Percentiles rank a stretch among this genome's conserved stretches.
phyloP scores from a whole-genome alignment of 2,329 filamentous ascomycete species.

The Exophiala oligosperma region DNA sequence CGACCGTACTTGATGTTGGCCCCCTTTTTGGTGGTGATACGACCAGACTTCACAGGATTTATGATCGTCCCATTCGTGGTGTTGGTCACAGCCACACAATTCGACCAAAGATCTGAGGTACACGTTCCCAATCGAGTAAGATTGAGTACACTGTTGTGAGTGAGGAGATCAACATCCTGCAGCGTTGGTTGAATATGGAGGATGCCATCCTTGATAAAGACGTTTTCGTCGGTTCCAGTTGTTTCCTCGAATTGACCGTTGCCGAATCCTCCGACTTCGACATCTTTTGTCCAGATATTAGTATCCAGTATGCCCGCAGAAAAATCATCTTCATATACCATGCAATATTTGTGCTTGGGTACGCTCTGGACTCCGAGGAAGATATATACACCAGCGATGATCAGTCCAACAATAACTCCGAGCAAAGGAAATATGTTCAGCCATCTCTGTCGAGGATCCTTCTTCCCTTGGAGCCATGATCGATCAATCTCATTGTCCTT shows the following conservation, averaged over 20 bases:
- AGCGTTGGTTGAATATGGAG: slow-evolving; percentile 77
- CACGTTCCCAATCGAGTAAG: slow-evolving; percentile 67
- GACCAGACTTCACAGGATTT: slow-evolving; percentile 74
- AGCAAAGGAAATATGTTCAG: slow-evolving; percentile 75
- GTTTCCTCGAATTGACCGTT: slow-evolving; percentile 82
- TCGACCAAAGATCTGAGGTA: slow-evolving; percentile 58
- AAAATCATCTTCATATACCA: slow-evolving; percentile 68
- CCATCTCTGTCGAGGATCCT: slow-evolving; percentile 80
- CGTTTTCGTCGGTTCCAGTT: slow-evolving; percentile 70
- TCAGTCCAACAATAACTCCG: slow-evolving; percentile 68
- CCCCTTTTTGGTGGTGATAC: slow-evolving; percentile 72
- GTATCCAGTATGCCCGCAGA: slow-evolving; percentile 50
- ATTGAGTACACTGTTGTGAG: slow-evolving; percentile 67
- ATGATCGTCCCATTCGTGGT: slow-evolving; percentile 74
- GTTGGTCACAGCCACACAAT: slow-evolving; percentile 74
- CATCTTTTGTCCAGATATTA: slow-evolving; percentile 67
- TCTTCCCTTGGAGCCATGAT: slow-evolving; percentile 69
- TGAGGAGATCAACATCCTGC: slow-evolving; percentile 66
- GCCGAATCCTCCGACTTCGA: slow-evolving; percentile 52
- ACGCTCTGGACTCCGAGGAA: slow-evolving; percentile 74
- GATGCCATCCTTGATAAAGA: slow-evolving; percentile 67
- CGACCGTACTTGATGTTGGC: slow-evolving; percentile 76
- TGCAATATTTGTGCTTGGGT: slow-evolving; percentile 71
- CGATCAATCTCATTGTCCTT: slow-evolving; percentile 68
- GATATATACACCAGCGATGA: slow-evolving; percentile 67